Evolutionary conservation across 2,329 filamentous ascomycete genomes (phyloP).

Genomic region (Claviceps sp.): DNA sequence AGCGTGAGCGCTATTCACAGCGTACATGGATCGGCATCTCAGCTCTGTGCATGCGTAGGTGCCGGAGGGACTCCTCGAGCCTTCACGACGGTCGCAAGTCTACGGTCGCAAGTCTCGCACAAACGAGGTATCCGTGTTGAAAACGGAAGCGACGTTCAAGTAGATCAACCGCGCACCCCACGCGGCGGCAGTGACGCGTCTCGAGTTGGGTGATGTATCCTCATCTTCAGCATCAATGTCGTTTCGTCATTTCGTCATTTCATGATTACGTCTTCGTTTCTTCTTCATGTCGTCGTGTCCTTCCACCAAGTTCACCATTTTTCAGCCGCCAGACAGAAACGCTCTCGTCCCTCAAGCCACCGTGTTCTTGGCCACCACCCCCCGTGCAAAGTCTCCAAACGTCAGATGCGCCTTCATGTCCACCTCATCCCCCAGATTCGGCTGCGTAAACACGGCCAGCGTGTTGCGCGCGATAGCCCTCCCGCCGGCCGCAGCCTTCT

Average conservation of each 20-base stretch:
- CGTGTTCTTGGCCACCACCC: constrained; percentile 46
- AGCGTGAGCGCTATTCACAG: no score
- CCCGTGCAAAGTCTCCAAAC: constrained; percentile 63
- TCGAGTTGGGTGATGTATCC: no score
- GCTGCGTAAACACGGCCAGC: constrained; percentile 92
- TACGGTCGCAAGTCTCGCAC: neutral
- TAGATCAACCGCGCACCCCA: neutral
- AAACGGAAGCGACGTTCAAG: neutral
- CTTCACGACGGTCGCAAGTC: neutral
- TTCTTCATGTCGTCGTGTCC: no score
- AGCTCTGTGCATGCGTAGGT: no score
- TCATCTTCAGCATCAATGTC: no score
- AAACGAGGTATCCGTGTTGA: neutral
- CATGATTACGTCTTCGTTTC: no score
- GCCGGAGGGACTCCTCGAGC: no score
- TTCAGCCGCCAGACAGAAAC: no score
- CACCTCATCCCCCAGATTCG: constrained; percentile 71
- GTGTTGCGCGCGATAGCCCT: constrained; percentile 66
- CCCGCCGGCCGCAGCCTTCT: constrained; percentile 32
- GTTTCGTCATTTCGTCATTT: no score
- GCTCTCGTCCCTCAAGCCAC: constrained; percentile 19
- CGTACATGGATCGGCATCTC: no score
- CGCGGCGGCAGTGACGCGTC: no score
- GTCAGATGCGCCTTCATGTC: constrained; percentile 53
- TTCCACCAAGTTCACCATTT: no score